Conservation (phyloP, 345 rosid genomes). For the Noccaea caerulescens region DNA sequence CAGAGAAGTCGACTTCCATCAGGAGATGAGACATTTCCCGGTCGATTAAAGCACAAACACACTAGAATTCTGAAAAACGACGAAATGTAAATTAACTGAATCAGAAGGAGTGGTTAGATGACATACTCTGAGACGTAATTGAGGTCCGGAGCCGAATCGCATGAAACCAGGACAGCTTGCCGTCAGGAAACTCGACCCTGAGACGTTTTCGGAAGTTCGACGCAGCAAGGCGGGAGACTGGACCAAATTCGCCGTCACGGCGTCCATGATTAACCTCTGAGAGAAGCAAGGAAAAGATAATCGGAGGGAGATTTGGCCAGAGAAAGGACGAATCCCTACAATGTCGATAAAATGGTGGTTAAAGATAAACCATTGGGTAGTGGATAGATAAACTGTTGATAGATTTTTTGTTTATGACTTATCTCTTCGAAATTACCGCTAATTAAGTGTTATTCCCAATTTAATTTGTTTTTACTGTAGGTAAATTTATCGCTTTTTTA, state of each 20-base stretch:
- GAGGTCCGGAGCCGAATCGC: conserved; percentile 42
- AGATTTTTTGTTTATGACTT: too few species aligned
- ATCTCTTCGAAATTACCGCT: too few species aligned
- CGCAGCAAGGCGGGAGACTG: conserved; percentile 43
- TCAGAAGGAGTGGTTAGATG: background rate
- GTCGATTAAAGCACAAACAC: background rate
- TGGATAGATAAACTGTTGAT: too few species aligned
- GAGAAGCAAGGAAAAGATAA: conserved; percentile 8
- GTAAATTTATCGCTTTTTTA: too few species aligned
- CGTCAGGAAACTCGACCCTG: conserved; percentile 43
- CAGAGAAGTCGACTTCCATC: conserved; percentile 1
- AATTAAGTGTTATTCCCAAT: too few species aligned
- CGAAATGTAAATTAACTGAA: background rate
- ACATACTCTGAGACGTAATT: conserved; percentile 47
- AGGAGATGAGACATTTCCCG: background rate
- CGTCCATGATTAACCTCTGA: conserved; percentile 50
- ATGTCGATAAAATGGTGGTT: background rate
- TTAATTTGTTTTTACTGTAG: too few species aligned
- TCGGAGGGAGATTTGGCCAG: conserved; percentile 22
- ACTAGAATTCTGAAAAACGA: background rate
- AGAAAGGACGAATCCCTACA: conserved; percentile 25
- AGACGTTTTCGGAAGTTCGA: conserved; percentile 38
- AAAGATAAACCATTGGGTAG: too few species aligned
- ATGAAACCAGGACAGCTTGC: conserved; percentile 40
- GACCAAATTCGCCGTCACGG: conserved; percentile 46